Conservation (phyloP, 2,329 filamentous ascomycete species). For the Cladophialophora chaetospira region DNA sequence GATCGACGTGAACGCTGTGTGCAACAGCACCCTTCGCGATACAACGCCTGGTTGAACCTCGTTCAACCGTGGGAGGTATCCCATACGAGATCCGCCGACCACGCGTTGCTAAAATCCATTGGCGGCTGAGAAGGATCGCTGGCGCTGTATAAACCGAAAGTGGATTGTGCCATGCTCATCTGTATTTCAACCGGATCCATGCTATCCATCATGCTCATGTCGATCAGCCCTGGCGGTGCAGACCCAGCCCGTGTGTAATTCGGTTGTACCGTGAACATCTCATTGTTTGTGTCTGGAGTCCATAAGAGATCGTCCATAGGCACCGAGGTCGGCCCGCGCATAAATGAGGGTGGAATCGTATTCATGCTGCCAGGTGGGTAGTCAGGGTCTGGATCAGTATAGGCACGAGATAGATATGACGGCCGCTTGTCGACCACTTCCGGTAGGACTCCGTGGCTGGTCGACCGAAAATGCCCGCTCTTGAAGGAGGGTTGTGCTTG, state of each 20-base stretch:
- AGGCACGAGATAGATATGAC: background rate
- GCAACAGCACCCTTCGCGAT: too few relatives aligned
- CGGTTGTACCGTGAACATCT: background rate
- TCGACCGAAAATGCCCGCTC: background rate
- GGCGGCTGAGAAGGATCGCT: too few relatives aligned
- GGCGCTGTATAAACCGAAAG: background rate
- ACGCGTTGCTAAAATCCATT: too few relatives aligned
- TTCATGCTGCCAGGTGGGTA: too few relatives aligned
- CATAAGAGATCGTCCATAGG: background rate
- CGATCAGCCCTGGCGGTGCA: background rate
- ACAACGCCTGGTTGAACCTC: too few relatives aligned
- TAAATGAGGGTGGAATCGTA: background rate
- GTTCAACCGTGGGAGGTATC: too few relatives aligned
- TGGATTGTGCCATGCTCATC: background rate
- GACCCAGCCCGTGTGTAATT: background rate
- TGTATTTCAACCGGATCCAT: background rate
- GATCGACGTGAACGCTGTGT: too few relatives aligned
- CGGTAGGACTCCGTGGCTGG: background rate
- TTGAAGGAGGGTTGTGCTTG: background rate
- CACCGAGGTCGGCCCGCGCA: background rate
- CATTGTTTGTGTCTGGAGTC: background rate
- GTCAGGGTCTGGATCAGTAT: background rate
- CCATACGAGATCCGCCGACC: too few relatives aligned
- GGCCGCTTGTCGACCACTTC: background rate
- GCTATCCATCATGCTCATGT: background rate